Base-by-base conservation (phyloP, 2,329 filamentous ascomycete species). In the Domatiomyces globalis region DNA sequence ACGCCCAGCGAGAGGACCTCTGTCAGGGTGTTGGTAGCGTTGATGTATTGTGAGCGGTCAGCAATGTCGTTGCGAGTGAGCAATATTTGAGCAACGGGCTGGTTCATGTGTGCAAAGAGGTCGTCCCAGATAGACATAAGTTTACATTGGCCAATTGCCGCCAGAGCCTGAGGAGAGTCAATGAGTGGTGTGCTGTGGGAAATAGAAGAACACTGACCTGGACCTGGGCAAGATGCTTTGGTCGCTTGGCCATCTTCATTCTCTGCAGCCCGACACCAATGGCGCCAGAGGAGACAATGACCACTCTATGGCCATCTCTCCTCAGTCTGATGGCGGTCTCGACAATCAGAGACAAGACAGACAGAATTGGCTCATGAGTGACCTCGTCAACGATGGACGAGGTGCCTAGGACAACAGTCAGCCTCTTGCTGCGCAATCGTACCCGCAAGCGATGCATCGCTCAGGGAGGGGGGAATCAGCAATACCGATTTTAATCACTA, bases 331-430 rank as follows among this genome's bases (percentile, higher is more conserved):
- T 84, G 12, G 87, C 88, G 18, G 92, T 96, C 70, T 96, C 88
- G 58, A 96, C 92, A 58, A 98, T 95, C 54, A 90, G 74, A 54
- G 85, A 89, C 51, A 98, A 74, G 60, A 88, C 94, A 4, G 89
- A 92, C 42, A 98, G 77, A 36, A 95, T 79, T 2, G 92, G 92
- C 65, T 95, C 87, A 70, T 95, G 92, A 19, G 87, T 94, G 65
- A 83, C 85, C 67, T 98, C 92, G 70, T 96, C 87, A 58, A 98
- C 89, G 60, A 98, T 96, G n/a, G 92, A 96, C 68, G 88, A 95
- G 46, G 92, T 96, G 62, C 92, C 92, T 98, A 56, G 44, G 9
- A 53, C 52, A 2, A 57, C 36, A 1, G 51, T 53, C 22, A 58
- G 53, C 36, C 27, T 48, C 48, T 44, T 54, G 25, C 22, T 54